These are phyloP conservation scores for Tuber aestivum DNA, from an alignment of 495 filamentous ascomycete species.

Conservation along the genomic window DNA sequence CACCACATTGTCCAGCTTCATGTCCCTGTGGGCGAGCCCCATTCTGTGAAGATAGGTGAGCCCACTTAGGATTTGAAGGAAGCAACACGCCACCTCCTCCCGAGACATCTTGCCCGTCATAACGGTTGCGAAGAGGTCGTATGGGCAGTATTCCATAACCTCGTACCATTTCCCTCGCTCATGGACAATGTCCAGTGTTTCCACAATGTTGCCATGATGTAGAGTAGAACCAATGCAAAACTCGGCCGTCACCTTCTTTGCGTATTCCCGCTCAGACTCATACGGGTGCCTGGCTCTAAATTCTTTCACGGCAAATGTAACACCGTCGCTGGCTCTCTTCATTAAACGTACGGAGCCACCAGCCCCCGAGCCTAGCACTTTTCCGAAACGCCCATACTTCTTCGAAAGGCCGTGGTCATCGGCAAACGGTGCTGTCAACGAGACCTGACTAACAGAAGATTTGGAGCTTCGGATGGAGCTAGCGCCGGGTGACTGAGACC, in stretches of 20 bases:
- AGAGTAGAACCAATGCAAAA: constrained; percentile 97
- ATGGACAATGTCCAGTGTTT: constrained; percentile 93
- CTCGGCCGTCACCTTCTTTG: constrained; percentile 98
- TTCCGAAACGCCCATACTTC: constrained; percentile 93
- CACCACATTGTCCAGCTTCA: constrained; percentile 98
- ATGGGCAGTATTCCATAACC: constrained; percentile 99
- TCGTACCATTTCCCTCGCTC: constrained; percentile 96
- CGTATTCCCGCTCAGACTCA: constrained; percentile 89
- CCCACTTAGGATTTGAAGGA: constrained; percentile 89
- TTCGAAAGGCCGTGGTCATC: constrained; percentile 86
- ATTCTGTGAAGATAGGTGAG: constrained; percentile 97
- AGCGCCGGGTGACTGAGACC: constrained; percentile 62
- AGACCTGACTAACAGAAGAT: constrained; percentile 53
- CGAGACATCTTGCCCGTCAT: constrained; percentile 98
- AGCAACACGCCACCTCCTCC: constrained; percentile 82
- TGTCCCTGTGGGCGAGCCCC: constrained; percentile 89
- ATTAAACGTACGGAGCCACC: constrained; percentile 92
- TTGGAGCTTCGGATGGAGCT: constrained; percentile 55
- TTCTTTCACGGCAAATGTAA: constrained; percentile 96
- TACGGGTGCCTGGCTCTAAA: constrained; percentile 89
- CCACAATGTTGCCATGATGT: constrained; percentile 97
- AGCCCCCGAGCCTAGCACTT: constrained; percentile 86
- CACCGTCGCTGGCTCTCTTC: constrained; percentile 81
- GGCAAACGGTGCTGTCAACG: constrained; percentile 69
- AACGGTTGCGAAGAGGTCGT: constrained; percentile 92